Evolutionary conservation across 1,284 basidiomycete species (phyloP).

Genomic region (Vanrija sp.): DNA sequence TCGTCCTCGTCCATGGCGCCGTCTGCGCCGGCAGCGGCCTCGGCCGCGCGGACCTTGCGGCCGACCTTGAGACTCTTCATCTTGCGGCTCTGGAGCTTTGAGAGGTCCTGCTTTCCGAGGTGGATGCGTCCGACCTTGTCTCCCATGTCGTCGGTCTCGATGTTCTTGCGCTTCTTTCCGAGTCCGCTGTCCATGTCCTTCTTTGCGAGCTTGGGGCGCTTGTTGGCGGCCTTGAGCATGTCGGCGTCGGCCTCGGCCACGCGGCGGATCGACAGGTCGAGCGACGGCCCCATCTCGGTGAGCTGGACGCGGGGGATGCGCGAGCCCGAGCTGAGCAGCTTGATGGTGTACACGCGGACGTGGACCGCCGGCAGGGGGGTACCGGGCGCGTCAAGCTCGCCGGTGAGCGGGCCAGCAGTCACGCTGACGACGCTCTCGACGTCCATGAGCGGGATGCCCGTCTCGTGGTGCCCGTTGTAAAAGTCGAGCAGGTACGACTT

Average conservation of each 20-base stretch:
- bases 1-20: constrained; percentile 14
- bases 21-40: constrained; percentile 15
- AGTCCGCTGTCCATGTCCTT: constrained; percentile 75
- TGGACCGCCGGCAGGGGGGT: constrained; percentile 69
- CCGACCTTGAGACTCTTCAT: constrained; percentile 49
- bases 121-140: constrained; percentile 89
- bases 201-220: constrained; percentile 80
- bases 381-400: constrained; percentile 40
- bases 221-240: constrained; percentile 73
- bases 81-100: constrained; percentile 64
- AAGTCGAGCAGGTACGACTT: constrained; percentile 85
- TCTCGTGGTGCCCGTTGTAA: constrained; percentile 81
- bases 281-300: constrained; percentile 82
- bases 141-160: constrained; percentile 98
- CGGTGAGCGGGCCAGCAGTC: constrained; percentile 60
- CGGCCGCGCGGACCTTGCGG: constrained; percentile 20
- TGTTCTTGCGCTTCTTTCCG: constrained; percentile 90
- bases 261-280: constrained; percentile 78
- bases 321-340: constrained; percentile 66
- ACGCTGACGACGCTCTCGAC: constrained; percentile 90
- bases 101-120: constrained; percentile 82
- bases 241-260: constrained; percentile 71
- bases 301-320: constrained; percentile 77
- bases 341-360: constrained; percentile 79
- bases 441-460: constrained; percentile 76